Conservation (phyloP, 139 green algal species). For the Microglena sp. region DNA sequence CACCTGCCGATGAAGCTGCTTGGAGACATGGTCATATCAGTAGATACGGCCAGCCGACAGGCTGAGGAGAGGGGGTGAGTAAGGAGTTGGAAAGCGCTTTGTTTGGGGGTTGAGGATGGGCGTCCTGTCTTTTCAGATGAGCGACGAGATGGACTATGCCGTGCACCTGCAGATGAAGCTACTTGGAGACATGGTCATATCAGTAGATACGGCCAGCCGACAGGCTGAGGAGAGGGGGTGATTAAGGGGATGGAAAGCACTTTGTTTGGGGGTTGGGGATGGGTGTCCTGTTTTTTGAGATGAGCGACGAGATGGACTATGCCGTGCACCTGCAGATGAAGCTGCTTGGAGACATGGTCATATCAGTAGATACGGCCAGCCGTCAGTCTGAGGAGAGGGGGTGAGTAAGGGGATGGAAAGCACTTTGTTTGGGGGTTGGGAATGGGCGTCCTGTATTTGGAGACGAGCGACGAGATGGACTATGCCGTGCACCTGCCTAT, state of each 20-base stretch:
- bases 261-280: conserved; percentile 32
- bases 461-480: too few relatives aligned
- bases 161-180: conserved; percentile 54
- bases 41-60: conserved; percentile 84
- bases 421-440: conserved; percentile 25
- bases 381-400: conserved; percentile 73
- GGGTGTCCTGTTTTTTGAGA: conserved; percentile 90
- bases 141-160: conserved; percentile 41
- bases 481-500: conserved; percentile 51
- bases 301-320: conserved; percentile 47
- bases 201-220: conserved; percentile 75
- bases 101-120: too few relatives aligned
- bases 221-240: conserved; percentile 76
- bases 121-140: conserved; percentile 88
- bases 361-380: conserved; percentile 85
- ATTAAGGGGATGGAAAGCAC: too few relatives aligned
- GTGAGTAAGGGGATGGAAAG: conserved; percentile 16
- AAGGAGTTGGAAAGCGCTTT: too few relatives aligned
- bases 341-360: conserved; percentile 84
- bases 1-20: conserved; percentile 63
- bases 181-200: conserved; percentile 89
- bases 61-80: conserved; percentile 66
- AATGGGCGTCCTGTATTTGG: too few relatives aligned
- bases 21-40: conserved; percentile 85
- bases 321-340: conserved; percentile 47